Base-by-base conservation (phyloP, 208 protist genomes). In the Leishmania mexicana region DNA sequence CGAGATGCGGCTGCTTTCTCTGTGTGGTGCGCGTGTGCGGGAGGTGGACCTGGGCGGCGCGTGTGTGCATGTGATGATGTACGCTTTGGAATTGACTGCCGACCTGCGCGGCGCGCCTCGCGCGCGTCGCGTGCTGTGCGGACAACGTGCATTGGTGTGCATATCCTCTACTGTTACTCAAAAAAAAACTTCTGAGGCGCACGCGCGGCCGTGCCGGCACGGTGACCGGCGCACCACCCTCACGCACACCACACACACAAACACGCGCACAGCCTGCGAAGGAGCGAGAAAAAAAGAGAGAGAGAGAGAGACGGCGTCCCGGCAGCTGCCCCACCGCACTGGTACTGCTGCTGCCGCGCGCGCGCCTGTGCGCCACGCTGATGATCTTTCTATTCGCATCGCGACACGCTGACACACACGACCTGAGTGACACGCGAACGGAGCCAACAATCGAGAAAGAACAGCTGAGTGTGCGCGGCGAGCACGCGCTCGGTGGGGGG, bases 1-100 rank as follows among this genome's bases (percentile, higher is more conserved):
- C 81, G 67, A 84, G 81, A 84, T 47, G 49, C 35, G 31, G 57
- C 57, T 53, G 38, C 53, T 53, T 53, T 13, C 42, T 31, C 17
- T 71, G 68, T 53, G 40, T 53, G 60, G 80, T 78, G 72, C 42
- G 85, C 88, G 21, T 45, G 70, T 74, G 75, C 31, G 13, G 38
- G 8, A 28, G 31, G 96, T 87, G 51, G 95, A 91, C 10, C 88
- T 78, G 92, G 76, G 28, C 91, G 19, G 90, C 92, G 67, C 67
- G n/a, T n/a, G 95, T 38, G 93, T 58, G 92, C 95, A 38, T 81
- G 15, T 88, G 83, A 82, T 75, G 75, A 86, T 38, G 79, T 82
- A 77, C 79, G 79, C 72, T 76, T 82, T 82, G 68, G 79, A 76
- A 77, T 81, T 81, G 78, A 81, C 78, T 54, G 38, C 70, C 78